Conservation (phyloP, 1,284 basidiomycete genomes). For the Ceratobasidium theobromae region DNA sequence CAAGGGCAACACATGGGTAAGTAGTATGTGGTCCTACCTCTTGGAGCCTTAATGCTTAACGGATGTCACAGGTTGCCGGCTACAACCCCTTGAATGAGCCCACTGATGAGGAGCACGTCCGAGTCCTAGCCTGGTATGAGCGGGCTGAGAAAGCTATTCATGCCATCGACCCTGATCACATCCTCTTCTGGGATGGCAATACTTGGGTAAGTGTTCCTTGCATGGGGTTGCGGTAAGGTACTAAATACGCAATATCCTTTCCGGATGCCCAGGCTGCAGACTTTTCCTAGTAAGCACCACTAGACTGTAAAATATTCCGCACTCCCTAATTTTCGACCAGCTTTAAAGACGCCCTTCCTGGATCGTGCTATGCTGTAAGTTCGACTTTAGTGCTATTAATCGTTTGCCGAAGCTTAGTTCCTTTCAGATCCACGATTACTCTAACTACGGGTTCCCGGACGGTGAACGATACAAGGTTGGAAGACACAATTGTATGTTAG, state of each 20-base stretch:
- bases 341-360: conserved; percentile 39
- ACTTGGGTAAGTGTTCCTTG: conserved; percentile 44
- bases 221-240: neutral
- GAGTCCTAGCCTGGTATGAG: conserved; percentile 64
- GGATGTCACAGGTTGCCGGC: conserved; percentile 29
- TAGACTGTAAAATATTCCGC: neutral
- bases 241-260: neutral
- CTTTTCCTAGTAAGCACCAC: conserved; percentile 55
- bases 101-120: conserved; percentile 56
- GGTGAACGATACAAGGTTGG: conserved; percentile 35
- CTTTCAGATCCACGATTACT: conserved; percentile 66
- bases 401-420: neutral
- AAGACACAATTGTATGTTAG: neutral
- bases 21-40: conserved; percentile 34
- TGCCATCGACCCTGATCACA: conserved; percentile 63
- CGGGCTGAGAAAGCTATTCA: conserved; percentile 64
- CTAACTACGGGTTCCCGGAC: conserved; percentile 67
- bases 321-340: neutral
- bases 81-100: conserved; percentile 71
- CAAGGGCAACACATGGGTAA: conserved; percentile 49
- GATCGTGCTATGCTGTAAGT: conserved; percentile 43
- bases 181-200: conserved; percentile 69
- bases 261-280: conserved; percentile 48
- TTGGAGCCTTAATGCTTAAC: no score
- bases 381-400: neutral